Conservation (phyloP, 176 grass and related monocot species). For the Alopecurus myosuroides region DNA sequence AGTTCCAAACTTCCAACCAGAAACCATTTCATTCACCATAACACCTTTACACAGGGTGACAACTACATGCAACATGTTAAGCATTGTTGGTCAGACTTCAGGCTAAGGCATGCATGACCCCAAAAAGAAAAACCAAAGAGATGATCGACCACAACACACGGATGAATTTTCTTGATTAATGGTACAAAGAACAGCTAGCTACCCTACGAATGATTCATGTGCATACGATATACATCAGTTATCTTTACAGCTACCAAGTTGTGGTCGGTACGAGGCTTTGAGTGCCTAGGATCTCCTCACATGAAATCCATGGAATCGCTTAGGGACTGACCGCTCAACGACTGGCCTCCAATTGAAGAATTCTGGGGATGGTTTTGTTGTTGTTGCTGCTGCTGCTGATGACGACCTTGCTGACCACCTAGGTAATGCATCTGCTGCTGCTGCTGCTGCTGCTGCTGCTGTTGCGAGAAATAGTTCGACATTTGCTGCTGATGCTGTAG, state of each 20-base stretch:
- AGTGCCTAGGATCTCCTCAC: constrained; percentile 28
- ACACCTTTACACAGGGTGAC: constrained; percentile 34
- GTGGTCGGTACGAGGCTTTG: not conserved
- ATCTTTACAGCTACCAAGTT: constrained; percentile 38
- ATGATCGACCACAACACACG: not conserved
- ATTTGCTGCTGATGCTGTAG: constrained; percentile 66
- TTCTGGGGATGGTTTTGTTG: constrained; percentile 32
- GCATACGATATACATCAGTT: constrained; percentile 47
- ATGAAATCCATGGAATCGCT: constrained; percentile 93
- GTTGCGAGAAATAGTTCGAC: constrained; percentile 46
- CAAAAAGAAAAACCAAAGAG: not conserved
- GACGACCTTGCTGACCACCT: constrained; percentile 33
- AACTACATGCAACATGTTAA: constrained; percentile 15
- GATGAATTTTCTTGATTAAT: constrained; percentile 18
- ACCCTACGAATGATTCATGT: constrained; percentile 31
- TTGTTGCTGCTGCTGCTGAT: constrained; percentile 40
- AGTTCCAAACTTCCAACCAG: not conserved
- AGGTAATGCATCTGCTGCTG: constrained; percentile 60
- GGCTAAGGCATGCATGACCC: not conserved
- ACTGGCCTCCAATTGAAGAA: constrained; percentile 53
- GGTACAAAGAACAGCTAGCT: constrained; percentile 46
- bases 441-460: constrained; percentile 42
- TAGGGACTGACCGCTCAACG: constrained; percentile 37
- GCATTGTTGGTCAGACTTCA: not conserved
- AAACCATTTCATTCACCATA: constrained; percentile 35